Conservation (phyloP, 1,139 yeast genomes). For the Candida freyschussii region DNA sequence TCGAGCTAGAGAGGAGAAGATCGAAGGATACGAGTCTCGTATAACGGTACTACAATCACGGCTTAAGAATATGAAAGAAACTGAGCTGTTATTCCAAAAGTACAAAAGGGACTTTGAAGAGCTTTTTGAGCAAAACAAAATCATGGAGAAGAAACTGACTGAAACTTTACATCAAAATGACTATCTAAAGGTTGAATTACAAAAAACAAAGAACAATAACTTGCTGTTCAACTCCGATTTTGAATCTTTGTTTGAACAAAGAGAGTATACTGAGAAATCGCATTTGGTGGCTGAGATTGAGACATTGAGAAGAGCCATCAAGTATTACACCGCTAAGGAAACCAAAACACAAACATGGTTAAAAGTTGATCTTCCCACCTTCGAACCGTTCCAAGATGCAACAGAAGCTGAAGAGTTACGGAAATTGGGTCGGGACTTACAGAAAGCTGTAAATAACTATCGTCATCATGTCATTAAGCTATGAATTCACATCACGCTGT, state of each 20-base stretch:
- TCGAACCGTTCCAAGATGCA: constrained; percentile 6
- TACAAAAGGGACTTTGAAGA: constrained; percentile 13
- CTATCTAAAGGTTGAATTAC: constrained; percentile 7
- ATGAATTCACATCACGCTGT: background rate
- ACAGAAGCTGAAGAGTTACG: constrained; percentile 16
- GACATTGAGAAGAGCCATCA: constrained; percentile 16
- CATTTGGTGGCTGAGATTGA: constrained; percentile 21
- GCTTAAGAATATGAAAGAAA: constrained; percentile 25
- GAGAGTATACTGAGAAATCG: constrained; percentile 11
- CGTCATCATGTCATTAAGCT: constrained; percentile 1
- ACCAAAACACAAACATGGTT: constrained; percentile 11
- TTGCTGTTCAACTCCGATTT: constrained; percentile 18
- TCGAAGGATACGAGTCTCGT: constrained; percentile 34
- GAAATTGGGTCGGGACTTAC: constrained; percentile 16
- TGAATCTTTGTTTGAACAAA: constrained; percentile 18
- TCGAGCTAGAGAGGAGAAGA: too few species aligned
- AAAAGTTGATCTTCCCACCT: constrained; percentile 8
- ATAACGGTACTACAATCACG: constrained; percentile 39
- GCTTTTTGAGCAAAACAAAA: constrained; percentile 5
- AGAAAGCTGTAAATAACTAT: constrained; percentile 5
- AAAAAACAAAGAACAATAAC: constrained; percentile 15
- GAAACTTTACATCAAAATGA: constrained; percentile 6
- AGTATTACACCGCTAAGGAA: constrained; percentile 4
- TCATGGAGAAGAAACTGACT: constrained; percentile 4
- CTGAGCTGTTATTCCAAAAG: constrained; percentile 12